Evolutionary conservation across 306 rosid species (phyloP), one percentile per base, ranked within the genome.

Genomic region (Quercus engelmannii): DNA sequence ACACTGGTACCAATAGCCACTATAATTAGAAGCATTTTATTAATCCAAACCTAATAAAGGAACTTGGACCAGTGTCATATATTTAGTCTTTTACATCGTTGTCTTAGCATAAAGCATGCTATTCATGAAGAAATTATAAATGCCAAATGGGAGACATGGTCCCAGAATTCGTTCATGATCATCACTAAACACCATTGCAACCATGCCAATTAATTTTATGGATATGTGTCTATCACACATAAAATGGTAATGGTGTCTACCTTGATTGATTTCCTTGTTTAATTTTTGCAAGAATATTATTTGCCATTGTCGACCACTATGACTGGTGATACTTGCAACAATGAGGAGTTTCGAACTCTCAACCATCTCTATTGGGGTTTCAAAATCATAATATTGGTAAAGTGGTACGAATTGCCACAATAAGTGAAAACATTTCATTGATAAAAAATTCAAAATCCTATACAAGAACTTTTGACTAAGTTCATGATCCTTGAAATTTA

Each of bases 31-130:
- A 41, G 19, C 58, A 26, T 54, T 76, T 46, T 41, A 61, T 70
- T 55, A 73, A 77, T 79, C 76, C 57, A 58, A 69, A 74, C 70
- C 63, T n/a, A 59, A 13, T 62, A 52, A 75, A 41, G 33, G 69
- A 70, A n/a, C 76, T 80, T 79, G 77, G 77, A 76, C 77, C 69
- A 67, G 70, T 28, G 35, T 63, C 20, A 49, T 49, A 49, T 49
- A 2, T 8, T 41, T 26, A 28, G n/a, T 28, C 65, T 18, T 20
- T 9, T 59, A 59, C 25, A 8, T 23, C 65, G 68, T 73, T 28
- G 51, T 63, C 69, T 64, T n/a, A 19, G 68, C 73, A 84, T 23
- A 23, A 19, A 75, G 74, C 69, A 58, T 38, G 69, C 69, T 71
- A 51, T 31, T 65, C 57, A 62, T 7, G 65, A 1, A 59, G 21